A percentile compares a stretch with the other conserved stretches of the same genome.
Conservation (phyloP, 1,284 basidiomycete genomes). For the Cystobasidium pallidum region DNA sequence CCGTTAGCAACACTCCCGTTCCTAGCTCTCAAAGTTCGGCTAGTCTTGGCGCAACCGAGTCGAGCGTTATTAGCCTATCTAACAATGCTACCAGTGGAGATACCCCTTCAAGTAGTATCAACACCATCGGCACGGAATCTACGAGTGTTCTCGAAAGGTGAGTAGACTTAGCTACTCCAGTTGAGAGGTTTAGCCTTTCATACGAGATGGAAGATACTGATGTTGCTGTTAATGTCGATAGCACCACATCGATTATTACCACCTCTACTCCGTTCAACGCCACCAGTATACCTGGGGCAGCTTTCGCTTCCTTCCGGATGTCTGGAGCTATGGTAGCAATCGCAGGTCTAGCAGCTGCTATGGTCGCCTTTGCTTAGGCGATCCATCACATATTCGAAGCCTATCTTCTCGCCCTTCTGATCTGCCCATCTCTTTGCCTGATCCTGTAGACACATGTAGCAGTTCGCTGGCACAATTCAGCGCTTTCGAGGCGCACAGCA, state of each 20-base stretch:
- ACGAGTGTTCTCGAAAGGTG: neutral
- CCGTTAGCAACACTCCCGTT: neutral
- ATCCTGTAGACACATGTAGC: no score
- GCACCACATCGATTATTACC: neutral
- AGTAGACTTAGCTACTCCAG: neutral
- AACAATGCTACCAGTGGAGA: no score
- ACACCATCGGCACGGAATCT: neutral
- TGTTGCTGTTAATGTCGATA: no score
- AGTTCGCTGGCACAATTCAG: no score
- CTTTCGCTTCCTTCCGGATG: constrained; percentile 1
- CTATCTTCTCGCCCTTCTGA: neutral
- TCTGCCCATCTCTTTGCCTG: no score
- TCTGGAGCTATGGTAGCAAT: neutral
- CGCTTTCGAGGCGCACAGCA: no score
- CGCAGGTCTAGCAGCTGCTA: neutral
- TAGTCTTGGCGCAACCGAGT: neutral
- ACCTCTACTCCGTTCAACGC: neutral
- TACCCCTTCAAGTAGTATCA: no score
- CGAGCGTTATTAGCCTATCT: neutral
- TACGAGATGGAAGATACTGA: no score
- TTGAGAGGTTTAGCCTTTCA: no score
- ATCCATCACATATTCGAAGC: neutral
- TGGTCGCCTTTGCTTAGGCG: neutral
- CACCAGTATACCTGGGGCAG: neutral
- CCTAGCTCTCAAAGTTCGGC: neutral